Percentiles rank a stretch among this genome's conserved stretches.
Conservation (phyloP, 2,329 filamentous ascomycete species). For the Alternaria brassicicola region DNA sequence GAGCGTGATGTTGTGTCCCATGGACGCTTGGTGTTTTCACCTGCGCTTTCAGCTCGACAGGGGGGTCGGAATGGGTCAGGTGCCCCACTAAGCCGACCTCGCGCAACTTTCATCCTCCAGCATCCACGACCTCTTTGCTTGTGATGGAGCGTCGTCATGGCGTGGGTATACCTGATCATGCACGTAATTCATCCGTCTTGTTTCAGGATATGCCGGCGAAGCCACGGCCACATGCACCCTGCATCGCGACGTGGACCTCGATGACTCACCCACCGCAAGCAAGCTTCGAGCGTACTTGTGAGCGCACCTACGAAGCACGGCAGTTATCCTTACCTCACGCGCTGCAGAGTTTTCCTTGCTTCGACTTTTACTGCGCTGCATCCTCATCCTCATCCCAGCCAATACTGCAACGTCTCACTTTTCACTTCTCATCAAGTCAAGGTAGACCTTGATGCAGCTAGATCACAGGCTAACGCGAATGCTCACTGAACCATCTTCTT, state of each 20-base stretch:
- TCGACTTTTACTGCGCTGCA: not conserved
- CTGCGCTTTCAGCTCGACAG: slow-evolving; percentile 43
- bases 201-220: slow-evolving; percentile 41
- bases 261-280: slow-evolving; percentile 41
- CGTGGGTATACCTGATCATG: slow-evolving; percentile 30
- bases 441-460: slow-evolving; percentile 12
- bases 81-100: slow-evolving; percentile 28
- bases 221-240: slow-evolving; percentile 24
- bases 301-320: slow-evolving; percentile 14
- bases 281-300: slow-evolving; percentile 5
- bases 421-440: slow-evolving; percentile 10
- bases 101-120: slow-evolving; percentile 1
- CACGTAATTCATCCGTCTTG: slow-evolving; percentile 28
- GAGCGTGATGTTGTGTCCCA: slow-evolving; percentile 33
- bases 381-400: slow-evolving; percentile 1
- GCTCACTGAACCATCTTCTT: slow-evolving; percentile 14
- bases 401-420: slow-evolving; percentile 23
- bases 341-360: slow-evolving; percentile 7
- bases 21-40: slow-evolving; percentile 20
- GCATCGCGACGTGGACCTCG: slow-evolving; percentile 40
- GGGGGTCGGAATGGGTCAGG: slow-evolving; percentile 23
- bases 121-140: slow-evolving; percentile 1
- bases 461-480: slow-evolving; percentile 28
- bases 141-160: slow-evolving; percentile 16
- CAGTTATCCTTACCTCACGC: slow-evolving; percentile 17